Evolutionary conservation across 345 rosid species (phyloP).

Genomic region (Dovyalis caffra): DNA sequence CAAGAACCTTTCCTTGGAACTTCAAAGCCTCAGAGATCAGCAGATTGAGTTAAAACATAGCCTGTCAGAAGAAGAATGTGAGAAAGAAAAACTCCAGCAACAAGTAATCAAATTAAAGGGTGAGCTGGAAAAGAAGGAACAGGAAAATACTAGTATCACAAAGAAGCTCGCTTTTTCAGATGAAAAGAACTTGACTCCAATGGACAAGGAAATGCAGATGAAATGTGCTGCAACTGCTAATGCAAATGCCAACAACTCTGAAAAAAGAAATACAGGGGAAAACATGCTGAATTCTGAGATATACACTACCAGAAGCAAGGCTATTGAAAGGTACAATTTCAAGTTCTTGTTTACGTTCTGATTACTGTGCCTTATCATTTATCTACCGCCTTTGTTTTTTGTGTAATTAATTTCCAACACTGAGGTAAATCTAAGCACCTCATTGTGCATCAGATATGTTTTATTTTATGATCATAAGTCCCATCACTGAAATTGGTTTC

Average conservation of each 20-base stretch:
- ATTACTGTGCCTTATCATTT: conserved; percentile 5
- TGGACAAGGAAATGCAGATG: conserved; percentile 8
- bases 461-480: background rate
- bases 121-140: conserved; percentile 53
- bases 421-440: background rate
- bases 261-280: background rate
- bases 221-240: conserved; percentile 1
- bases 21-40: conserved; percentile 45
- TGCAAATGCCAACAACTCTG: background rate
- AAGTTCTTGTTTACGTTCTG: conserved; percentile 10
- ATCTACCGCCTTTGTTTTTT: background rate
- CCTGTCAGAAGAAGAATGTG: conserved; percentile 52
- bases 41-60: conserved; percentile 44
- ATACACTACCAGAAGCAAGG: background rate
- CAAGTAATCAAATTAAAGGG: conserved; percentile 47
- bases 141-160: conserved; percentile 24
- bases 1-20: conserved; percentile 44
- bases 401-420: background rate
- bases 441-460: background rate
- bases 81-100: conserved; percentile 59
- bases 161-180: conserved; percentile 13
- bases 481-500: conserved; percentile 6
- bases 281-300: background rate
- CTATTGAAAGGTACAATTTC: conserved; percentile 37
- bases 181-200: conserved; percentile 8